Evolutionary conservation across 2,329 filamentous ascomycete genomes (phyloP).

Genomic region (Akanthomyces dipterigenus): DNA sequence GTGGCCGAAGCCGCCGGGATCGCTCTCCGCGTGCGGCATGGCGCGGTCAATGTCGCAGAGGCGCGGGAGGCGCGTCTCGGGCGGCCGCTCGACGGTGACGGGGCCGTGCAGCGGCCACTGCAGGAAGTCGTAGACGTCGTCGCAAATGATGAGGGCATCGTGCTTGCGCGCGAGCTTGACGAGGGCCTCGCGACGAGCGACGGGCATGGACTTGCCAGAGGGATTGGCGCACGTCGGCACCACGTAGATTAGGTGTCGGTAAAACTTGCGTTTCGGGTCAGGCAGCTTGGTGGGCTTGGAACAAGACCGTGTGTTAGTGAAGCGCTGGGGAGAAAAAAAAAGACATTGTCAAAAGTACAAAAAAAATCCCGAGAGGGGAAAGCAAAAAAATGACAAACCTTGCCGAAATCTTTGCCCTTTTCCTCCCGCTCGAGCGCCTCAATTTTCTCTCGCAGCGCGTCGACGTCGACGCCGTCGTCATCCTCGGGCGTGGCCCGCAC

Average conservation of each 20-base stretch:
- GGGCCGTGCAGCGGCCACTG: constrained; percentile 58
- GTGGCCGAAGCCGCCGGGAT: constrained; percentile 61
- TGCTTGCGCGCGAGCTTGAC: constrained; percentile 70
- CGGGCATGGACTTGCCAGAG: constrained; percentile 72
- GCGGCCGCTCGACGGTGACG: constrained; percentile 21
- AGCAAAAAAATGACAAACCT: neutral
- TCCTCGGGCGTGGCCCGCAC: constrained; percentile 70
- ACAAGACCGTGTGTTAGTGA: neutral
- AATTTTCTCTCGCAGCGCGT: constrained; percentile 32
- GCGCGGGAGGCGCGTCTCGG: constrained; percentile 57
- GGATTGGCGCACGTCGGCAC: constrained; percentile 90
- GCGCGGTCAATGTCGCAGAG: constrained; percentile 71
- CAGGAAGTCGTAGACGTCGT: constrained; percentile 93
- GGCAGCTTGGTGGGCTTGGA: constrained; percentile 45
- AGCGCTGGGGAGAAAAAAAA: neutral
- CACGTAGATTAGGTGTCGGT: constrained; percentile 80
- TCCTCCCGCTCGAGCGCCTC: constrained; percentile 23
- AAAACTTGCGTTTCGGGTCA: constrained; percentile 64
- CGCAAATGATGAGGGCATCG: constrained; percentile 76
- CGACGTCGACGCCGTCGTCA: constrained; percentile 67
- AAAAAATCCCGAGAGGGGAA: neutral
- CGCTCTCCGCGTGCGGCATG: constrained; percentile 46
- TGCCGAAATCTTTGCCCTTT: constrained; percentile 7
- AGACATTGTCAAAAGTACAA: too few species aligned
- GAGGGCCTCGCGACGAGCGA: constrained; percentile 58